Evolutionary conservation across 352 stramenopile genomes (phyloP), one percentile per base, ranked within the genome.

Genomic region (Phytophthora uliginosa): DNA sequence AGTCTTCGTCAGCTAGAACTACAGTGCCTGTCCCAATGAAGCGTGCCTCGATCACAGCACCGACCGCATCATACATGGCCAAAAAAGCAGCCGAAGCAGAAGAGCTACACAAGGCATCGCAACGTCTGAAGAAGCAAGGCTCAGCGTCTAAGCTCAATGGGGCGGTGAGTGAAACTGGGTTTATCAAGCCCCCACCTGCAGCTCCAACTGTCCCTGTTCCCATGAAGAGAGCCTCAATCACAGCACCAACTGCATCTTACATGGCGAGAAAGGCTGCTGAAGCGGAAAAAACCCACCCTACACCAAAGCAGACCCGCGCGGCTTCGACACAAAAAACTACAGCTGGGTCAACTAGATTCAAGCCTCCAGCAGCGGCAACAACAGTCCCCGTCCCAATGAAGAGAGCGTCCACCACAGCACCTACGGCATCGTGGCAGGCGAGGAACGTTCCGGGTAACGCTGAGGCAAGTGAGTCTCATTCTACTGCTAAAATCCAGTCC

Each of bases 371-470:
- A 52, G 53, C 65, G 2, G 54, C 71, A 1, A 45, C 66, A 22
- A 78, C 72, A 4, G 63, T 73, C 4, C 72, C 66, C 3, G 36
- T 75, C 28, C 33, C 61, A 17, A 59, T 62, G 34, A 78, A 76
- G 62, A 63, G 72, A 40, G 71, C 72, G 40, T 85, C 78, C 12
- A 74, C 81, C 58, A 82, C 69, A 54, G 72, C 72, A 0, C 68
- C 69, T 20, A 79, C 74, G 26, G 67, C 71, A 38, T 82, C 77
- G 28, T 81, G 47, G 62, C 67, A 77, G 34, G 71, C 68, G 15
- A 78, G 71, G 36, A 70, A 77, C 12, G 34, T 65, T 7, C 7
- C 42, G 3, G 51, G 63, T 4, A 42, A 66, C 7, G 24, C 60
- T 6, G 28, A 69, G 3, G n/a, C 7, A 17, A 40, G 18, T 22